phyloP scores from a whole-genome alignment of 2,329 filamentous ascomycete genomes.

The Cercospora nicotianae region DNA sequence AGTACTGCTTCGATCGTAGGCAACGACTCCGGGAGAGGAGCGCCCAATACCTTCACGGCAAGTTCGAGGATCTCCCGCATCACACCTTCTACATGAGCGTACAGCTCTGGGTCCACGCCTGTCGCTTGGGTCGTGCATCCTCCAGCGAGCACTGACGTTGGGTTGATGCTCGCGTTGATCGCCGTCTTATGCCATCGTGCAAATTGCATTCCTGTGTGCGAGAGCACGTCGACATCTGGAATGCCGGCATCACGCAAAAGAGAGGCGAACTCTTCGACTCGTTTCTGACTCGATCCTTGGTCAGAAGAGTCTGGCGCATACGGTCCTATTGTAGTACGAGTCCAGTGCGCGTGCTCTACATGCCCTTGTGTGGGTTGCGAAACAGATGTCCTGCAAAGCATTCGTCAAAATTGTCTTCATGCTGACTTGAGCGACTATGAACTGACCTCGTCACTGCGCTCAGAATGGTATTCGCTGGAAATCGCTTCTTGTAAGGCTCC shows the following conservation, averaged over 20 bases:
- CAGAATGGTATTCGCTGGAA: conserved; percentile 60
- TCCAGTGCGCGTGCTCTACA: conserved; percentile 71
- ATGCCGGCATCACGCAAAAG: conserved; percentile 62
- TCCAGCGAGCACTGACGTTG: conserved; percentile 65
- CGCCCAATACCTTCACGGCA: conserved; percentile 62
- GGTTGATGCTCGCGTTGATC: conserved; percentile 75
- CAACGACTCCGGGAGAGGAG: conserved; percentile 58
- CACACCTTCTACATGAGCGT: conserved; percentile 61
- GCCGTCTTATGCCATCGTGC: conserved; percentile 75
- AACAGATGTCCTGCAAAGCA: conserved; percentile 57
- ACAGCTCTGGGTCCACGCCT: conserved; percentile 62
- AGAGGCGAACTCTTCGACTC: conserved; percentile 52
- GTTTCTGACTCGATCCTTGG: conserved; percentile 27
- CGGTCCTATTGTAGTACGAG: conserved; percentile 66
- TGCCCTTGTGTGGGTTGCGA: conserved; percentile 64
- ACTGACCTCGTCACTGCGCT: conserved; percentile 60
- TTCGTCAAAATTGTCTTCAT: background rate
- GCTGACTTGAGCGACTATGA: background rate
- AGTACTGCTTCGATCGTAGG: conserved; percentile 64
- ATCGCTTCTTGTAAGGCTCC: conserved; percentile 62
- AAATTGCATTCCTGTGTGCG: conserved; percentile 65
- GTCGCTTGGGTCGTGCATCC: conserved; percentile 66
- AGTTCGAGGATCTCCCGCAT: conserved; percentile 69
- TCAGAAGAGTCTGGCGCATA: conserved; percentile 53
- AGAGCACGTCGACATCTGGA: conserved; percentile 63